These are phyloP conservation scores for Lepidium sativum DNA, from an alignment of 345 rosid species.

Conservation along the genomic window DNA sequence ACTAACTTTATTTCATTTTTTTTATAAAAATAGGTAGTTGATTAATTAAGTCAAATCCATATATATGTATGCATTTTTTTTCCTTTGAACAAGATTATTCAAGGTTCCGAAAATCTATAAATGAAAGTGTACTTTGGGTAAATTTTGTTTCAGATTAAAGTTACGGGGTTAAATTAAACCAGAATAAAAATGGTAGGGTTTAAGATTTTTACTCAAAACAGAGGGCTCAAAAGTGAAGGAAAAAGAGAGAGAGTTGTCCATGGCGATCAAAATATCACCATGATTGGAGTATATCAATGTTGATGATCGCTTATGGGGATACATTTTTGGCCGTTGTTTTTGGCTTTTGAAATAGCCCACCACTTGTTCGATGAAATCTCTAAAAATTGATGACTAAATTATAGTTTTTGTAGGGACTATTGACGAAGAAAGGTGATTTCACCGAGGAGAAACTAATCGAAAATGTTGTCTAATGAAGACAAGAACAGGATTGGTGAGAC, in stretches of 20 bases:
- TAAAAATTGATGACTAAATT: not conserved
- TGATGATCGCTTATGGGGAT: not conserved
- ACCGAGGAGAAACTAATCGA: conserved; percentile 1
- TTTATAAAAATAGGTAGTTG: not conserved
- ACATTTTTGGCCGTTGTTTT: too few species aligned
- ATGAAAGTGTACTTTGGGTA: too few species aligned
- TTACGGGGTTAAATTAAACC: not conserved
- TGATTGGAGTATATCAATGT: not conserved
- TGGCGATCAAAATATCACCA: conserved; percentile 14
- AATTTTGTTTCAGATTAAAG: not conserved
- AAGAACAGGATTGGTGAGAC: conserved; percentile 11
- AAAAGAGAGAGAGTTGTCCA: not conserved
- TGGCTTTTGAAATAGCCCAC: not conserved
- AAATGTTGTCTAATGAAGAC: conserved; percentile 9
- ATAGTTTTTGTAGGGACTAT: conserved; percentile 4
- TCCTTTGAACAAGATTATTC: not conserved
- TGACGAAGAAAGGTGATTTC: conserved; percentile 27
- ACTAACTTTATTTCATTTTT: conserved; percentile 4
- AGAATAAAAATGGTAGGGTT: not conserved
- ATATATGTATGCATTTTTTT: not conserved
- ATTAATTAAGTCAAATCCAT: conserved; percentile 1
- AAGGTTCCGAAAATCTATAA: not conserved
- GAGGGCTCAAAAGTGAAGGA: not conserved
- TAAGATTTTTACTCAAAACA: not conserved
- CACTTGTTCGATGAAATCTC: conserved; percentile 20